Evolutionary conservation across 805 yeast species (phyloP), one percentile per base, ranked within the genome.

Genomic region (Metschnikowia dekortorum): DNA sequence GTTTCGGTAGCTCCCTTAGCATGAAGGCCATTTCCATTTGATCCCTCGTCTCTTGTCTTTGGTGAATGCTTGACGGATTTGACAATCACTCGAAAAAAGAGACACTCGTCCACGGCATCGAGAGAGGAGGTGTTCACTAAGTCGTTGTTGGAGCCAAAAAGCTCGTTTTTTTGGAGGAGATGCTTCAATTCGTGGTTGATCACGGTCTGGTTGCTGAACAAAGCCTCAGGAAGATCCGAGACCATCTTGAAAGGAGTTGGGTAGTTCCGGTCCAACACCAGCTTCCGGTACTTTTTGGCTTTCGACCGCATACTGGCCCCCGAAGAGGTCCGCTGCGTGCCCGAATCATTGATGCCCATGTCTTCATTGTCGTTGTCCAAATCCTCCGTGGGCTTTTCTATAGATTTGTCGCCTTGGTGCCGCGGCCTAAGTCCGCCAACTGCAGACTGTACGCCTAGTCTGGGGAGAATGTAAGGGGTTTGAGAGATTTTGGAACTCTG

Each of bases 361-460:
- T 78, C 83, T 39, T 79, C 83, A 44, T 77, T 76, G 48, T 69
- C 75, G 51, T 77, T 75, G 44, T 78, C 83, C 29, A 64, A 65
- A 39, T 68, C 73, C 16, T 61, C 63, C 6, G 40, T 48, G 11
- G 50, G 54, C 11, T 55, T 51, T 16, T 54, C 61, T 8, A 51
- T 53, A 14, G 52, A 50, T 2, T 47, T 32, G 8, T 47, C 38
- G 13, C 53, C 53, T 39, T 42, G 42, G 14, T 35, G 14, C 14
- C 52, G 50, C 26, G 44, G 52, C 31, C 59, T 44, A 8, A 53
- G 49, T 0, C 90, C 87, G 62, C 81, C 76, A 0, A 86, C 84
- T 6, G 85, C 68, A 0, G 90, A 78, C 47, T 79, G 85, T 0
- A 87, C 60, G 0, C 94, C 94, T 29, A 78, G 59, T 50, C 82